Percentiles rank a stretch among this genome's conserved stretches.
These are phyloP conservation scores for Termitomyces titanicus DNA, from an alignment of 768 basidiomycete species.

Conservation along the genomic window DNA sequence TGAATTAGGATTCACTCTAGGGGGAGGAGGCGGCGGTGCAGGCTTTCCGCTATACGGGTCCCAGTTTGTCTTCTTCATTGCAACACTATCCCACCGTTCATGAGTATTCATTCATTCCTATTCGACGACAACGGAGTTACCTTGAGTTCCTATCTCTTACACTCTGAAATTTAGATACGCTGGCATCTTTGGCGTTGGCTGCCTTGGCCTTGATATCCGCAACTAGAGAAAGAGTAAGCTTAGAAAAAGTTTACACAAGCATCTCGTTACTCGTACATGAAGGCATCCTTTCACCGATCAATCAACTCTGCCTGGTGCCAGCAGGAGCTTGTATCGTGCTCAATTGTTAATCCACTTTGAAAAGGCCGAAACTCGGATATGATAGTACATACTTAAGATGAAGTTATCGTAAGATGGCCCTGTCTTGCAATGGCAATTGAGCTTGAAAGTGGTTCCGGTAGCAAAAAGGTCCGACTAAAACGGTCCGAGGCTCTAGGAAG, in stretches of 20 bases:
- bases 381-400: no score
- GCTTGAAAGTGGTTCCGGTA: no score
- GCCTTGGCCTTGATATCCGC: slow-evolving; percentile 69
- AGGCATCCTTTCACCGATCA: slow-evolving; percentile 16
- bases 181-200: slow-evolving; percentile 52
- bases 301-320: no score
- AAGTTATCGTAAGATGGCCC: no score
- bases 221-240: slow-evolving; percentile 31
- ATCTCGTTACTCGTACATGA: slow-evolving; percentile 32
- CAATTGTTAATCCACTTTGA: neutral
- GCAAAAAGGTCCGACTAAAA: no score
- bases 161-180: slow-evolving; percentile 47
- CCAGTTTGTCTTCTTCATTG: slow-evolving; percentile 63
- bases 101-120: neutral
- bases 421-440: no score
- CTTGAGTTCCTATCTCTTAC: slow-evolving; percentile 56
- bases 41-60: slow-evolving; percentile 54
- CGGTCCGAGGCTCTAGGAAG: no score
- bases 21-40: slow-evolving; percentile 47
- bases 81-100: slow-evolving; percentile 32
- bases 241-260: neutral
- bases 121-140: slow-evolving; percentile 17
- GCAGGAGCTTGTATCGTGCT: neutral
- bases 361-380: no score
- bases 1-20: slow-evolving; percentile 28